These are phyloP conservation scores for Dictyostelium citrinum DNA, from an alignment of 78 protist species.

Conservation along the genomic window DNA sequence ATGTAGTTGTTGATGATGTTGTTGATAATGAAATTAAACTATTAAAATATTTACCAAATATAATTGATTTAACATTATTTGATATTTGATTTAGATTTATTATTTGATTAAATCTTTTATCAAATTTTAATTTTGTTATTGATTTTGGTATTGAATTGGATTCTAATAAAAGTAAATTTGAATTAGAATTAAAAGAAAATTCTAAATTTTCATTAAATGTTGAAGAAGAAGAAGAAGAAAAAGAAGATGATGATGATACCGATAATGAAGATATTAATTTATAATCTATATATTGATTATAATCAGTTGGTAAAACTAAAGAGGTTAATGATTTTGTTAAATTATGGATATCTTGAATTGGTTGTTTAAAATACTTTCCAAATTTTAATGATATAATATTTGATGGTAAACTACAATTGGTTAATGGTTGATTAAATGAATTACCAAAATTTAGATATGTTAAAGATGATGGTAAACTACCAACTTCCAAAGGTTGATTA, in stretches of 20 bases:
- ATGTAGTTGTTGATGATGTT: neutral
- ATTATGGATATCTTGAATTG: no score
- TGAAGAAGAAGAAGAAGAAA: no score
- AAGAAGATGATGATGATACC: neutral
- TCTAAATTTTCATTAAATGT: neutral
- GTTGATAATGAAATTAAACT: neutral
- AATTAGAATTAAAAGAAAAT: neutral
- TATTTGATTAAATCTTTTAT: neutral
- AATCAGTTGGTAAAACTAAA: neutral
- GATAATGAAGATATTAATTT: neutral
- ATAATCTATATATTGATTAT: no score
- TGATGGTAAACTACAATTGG: neutral
- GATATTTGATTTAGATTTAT: neutral
- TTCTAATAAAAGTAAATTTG: neutral
- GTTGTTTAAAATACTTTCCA: neutral
- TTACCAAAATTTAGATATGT: neutral
- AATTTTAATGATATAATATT: neutral
- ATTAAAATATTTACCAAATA: neutral
- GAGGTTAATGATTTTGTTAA: neutral
- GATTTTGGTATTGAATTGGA: neutral
- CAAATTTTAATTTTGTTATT: neutral
- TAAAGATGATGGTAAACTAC: neutral
- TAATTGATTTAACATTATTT: neutral
- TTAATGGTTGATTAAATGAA: neutral
- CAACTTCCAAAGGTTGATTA: no score